These are phyloP conservation scores for Aspergillus caelatus DNA, from an alignment of 2,329 filamentous ascomycete genomes.

Conservation along the genomic window DNA sequence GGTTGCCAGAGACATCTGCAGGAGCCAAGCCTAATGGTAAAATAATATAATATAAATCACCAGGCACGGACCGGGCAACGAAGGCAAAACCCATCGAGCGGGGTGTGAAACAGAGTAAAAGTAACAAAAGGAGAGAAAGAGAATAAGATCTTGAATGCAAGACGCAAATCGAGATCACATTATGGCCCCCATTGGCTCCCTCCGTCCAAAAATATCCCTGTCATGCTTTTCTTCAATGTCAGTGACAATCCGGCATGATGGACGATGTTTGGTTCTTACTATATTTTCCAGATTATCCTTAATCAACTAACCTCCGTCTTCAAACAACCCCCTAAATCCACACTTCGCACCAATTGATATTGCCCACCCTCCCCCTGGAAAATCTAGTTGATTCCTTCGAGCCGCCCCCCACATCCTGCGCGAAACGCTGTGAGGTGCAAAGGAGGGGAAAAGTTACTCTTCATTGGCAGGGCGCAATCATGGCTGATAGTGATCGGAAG, in stretches of 20 bases:
- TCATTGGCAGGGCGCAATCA: conserved; percentile 19
- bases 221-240: not conserved
- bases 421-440: conserved; percentile 2
- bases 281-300: not conserved
- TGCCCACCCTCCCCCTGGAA: not conserved
- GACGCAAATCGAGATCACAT: not conserved
- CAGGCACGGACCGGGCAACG: conserved; percentile 6
- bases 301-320: conserved; percentile 1
- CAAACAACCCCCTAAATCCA: conserved; percentile 5
- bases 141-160: not conserved
- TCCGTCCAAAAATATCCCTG: not conserved
- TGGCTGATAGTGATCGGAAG: conserved; percentile 19
- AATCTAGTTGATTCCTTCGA: not conserved
- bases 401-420: conserved; percentile 2
- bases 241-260: not conserved
- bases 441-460: conserved; percentile 3
- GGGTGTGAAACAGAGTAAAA: not conserved
- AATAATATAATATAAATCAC: not conserved
- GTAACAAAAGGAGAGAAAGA: not conserved
- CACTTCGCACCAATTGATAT: conserved; percentile 4
- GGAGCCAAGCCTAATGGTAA: not conserved
- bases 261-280: not conserved
- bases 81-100: not conserved
- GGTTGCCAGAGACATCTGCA: not conserved
- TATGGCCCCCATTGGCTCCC: not conserved